Conservation (phyloP, 495 filamentous ascomycete species). For the Penicillium malachiteum region DNA sequence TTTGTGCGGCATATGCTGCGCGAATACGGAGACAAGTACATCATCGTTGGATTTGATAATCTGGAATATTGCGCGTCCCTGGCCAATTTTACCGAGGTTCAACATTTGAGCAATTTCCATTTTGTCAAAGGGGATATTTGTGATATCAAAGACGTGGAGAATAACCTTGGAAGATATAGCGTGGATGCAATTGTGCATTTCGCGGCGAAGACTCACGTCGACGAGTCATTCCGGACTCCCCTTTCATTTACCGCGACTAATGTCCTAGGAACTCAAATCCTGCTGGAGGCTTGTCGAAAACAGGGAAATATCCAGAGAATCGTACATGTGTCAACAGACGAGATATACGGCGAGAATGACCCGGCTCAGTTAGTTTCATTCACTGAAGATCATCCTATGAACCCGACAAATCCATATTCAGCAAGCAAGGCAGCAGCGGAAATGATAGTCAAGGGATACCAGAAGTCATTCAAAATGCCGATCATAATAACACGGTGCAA, state of each 20-base stretch:
- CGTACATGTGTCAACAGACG: slow-evolving; percentile 73
- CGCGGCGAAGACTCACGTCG: slow-evolving; percentile 73
- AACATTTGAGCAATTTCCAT: slow-evolving; percentile 64
- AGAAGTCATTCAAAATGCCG: slow-evolving; percentile 68
- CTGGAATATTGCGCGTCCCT: slow-evolving; percentile 71
- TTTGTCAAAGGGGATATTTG: slow-evolving; percentile 73
- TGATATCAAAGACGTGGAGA: slow-evolving; percentile 57
- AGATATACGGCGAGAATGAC: slow-evolving; percentile 74
- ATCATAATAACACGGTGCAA: slow-evolving; percentile 71
- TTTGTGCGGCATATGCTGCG: slow-evolving; percentile 66
- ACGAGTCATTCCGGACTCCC: slow-evolving; percentile 69
- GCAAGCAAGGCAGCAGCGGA: slow-evolving; percentile 77
- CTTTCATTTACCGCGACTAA: slow-evolving; percentile 70
- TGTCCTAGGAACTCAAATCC: slow-evolving; percentile 69
- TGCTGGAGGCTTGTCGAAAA: slow-evolving; percentile 66
- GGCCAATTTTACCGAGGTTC: slow-evolving; percentile 64
- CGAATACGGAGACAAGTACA: slow-evolving; percentile 64
- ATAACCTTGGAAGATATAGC: slow-evolving; percentile 57
- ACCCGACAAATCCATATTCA: slow-evolving; percentile 75
- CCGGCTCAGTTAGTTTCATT: too few relatives aligned
- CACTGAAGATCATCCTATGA: slow-evolving; percentile 39
- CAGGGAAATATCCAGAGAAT: slow-evolving; percentile 59
- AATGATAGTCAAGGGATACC: slow-evolving; percentile 76
- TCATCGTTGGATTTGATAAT: slow-evolving; percentile 74
- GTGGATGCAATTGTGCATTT: slow-evolving; percentile 79